Base-by-base conservation (phyloP, 1,284 basidiomycete genomes). In the Moesziomyces sp. region DNA sequence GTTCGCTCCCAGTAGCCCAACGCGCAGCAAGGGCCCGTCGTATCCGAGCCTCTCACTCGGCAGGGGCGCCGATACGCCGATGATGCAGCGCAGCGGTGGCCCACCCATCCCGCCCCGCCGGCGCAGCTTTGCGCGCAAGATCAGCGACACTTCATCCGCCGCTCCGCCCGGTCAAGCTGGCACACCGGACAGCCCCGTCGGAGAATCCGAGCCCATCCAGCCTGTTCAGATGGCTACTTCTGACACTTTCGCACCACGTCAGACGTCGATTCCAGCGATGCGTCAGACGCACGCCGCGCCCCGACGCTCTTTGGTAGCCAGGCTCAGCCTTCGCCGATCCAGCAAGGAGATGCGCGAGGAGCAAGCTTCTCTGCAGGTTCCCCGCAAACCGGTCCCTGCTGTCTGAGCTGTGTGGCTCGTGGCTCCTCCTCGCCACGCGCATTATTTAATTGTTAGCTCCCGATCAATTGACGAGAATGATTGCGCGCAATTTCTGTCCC, bases 71-170 rank as follows among this genome's bases (percentile, higher is more conserved):
- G 18, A 24, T 5, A 21, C 23, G 9, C 9, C 16, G 26, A 13
- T 49, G 48, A 43, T 13, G 28, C 48, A 50, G 10, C 55, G 28
- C 0, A 10, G 11, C 8, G 52, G 53, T 11, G 53, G 42, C 3
- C 67, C 67, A 4, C 46, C 51, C 3, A 60, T 70, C 24, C 67
- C 61, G 16, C 67, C 61, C 6, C 53, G 67, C 6, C 49, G 61
- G 24, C 67, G 61, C 26, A 70, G 67, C 38, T 53, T 70, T 13
- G 59, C 42, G 3, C 42, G 52, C 5, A 52, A 42, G 18, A 38
- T 54, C 9, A 19, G 9, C 21, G 43, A n/a, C 30, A 19, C 14
- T 38, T 1, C 44, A 21, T 18, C 11, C 33, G 16, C 28, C 7
- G 44, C 40, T 6, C n/a, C 13, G 21, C 30, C 52, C 18, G 6